Conservation (phyloP, 2,329 filamentous ascomycete species). For the Penicillium fuscoglaucum region DNA sequence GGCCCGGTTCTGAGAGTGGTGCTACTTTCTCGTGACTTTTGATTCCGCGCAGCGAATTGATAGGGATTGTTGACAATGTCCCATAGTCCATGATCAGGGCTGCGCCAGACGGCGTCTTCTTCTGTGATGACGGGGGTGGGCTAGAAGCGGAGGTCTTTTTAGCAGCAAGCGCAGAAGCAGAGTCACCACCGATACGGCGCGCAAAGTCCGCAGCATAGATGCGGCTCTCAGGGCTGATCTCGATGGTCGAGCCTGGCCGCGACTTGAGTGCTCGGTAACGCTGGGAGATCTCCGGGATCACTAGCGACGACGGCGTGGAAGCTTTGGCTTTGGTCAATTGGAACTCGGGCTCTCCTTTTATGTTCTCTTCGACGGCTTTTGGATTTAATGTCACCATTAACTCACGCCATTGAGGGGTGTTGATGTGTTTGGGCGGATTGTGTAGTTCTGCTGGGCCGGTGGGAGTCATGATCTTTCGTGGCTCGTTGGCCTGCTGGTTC, state of each 20-base stretch:
- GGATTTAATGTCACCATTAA: conserved; percentile 72
- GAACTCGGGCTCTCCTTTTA: conserved; percentile 70
- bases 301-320: conserved; percentile 77
- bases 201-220: conserved; percentile 81
- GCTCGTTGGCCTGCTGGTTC: conserved; percentile 34
- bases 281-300: conserved; percentile 77
- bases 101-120: conserved; percentile 70
- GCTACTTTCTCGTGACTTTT: conserved; percentile 72
- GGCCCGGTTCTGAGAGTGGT: conserved; percentile 75
- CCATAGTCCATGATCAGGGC: conserved; percentile 97
- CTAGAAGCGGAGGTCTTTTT: conserved; percentile 19
- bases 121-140: conserved; percentile 48
- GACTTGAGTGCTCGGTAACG: conserved; percentile 76
- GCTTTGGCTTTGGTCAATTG: conserved; percentile 75
- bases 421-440: conserved; percentile 42
- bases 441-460: conserved; percentile 51
- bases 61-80: conserved; percentile 71
- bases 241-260: conserved; percentile 70
- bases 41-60: conserved; percentile 90
- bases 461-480: conserved; percentile 51
- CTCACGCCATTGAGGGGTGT: conserved; percentile 72
- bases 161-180: conserved; percentile 35
- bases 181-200: conserved; percentile 70
- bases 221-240: conserved; percentile 85
- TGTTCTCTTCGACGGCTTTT: conserved; percentile 53